Conservation (phyloP, 345 rosid genomes). For the Cardamine chenopodiifolia region DNA sequence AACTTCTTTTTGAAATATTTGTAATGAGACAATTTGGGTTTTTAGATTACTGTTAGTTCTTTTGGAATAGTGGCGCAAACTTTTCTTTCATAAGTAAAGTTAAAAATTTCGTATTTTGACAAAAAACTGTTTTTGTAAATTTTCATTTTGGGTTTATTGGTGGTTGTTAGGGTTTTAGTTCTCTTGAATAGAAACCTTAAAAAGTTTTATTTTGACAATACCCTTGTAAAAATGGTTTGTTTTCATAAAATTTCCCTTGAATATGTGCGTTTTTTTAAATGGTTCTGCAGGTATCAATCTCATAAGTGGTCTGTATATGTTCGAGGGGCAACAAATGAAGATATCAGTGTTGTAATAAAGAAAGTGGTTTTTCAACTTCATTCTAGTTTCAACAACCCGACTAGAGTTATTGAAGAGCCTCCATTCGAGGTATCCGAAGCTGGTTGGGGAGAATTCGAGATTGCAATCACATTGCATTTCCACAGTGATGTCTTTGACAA, state of each 20-base stretch:
- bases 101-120: conserved; percentile 2
- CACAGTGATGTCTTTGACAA: conserved; percentile 71
- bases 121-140: background rate
- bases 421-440: conserved; percentile 72
- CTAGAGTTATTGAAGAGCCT: conserved; percentile 64
- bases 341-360: conserved; percentile 56
- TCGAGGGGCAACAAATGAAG: conserved; percentile 74
- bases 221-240: background rate
- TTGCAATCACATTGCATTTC: conserved; percentile 63
- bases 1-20: background rate
- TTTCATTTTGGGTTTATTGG: background rate
- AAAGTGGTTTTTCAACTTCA: conserved; percentile 70
- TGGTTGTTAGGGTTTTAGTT: background rate
- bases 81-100: too few relatives aligned
- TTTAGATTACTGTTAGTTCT: background rate
- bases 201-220: conserved; percentile 3
- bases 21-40: background rate
- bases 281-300: conserved; percentile 54
- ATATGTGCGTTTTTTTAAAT: background rate
- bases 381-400: conserved; percentile 67
- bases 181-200: background rate
- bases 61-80: background rate
- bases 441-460: conserved; percentile 88
- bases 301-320: conserved; percentile 76
- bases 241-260: background rate